Evolutionary conservation across 2,329 filamentous ascomycete genomes (phyloP), one percentile per base, ranked within the genome.

Genomic region (Pseudogymnoascus sp.): DNA sequence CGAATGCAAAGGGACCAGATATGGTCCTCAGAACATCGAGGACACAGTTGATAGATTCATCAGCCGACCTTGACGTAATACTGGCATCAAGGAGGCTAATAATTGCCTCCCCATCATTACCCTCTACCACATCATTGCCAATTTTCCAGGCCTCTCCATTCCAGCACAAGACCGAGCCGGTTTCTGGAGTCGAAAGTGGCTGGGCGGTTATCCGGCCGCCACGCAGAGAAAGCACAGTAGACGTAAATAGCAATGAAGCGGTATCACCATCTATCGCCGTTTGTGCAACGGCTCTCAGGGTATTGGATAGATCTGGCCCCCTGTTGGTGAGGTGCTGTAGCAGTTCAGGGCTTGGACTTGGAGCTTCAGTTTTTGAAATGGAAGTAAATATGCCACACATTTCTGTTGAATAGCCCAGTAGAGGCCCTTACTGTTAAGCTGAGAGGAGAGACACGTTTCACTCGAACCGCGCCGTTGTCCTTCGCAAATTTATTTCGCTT

Each of bases 61-160:
- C 67, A 23, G 64, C 50, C 62, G 44, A 59, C 6, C n/a, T 35
- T 56, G 64, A 33, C 46, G 37, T 19, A 63, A 67, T 69, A 26
- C 70, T 72, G 44, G 69, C 71, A 38, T 81, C 70, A 59, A 96
- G 79, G 38, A 83, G 71, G 35, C 79, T 71, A 70, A 93, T 87
- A 17, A 97, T 79, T 6, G 78, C 76, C 70, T 88, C 82, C 2
- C 90, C 90, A 75, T 99, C 95, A 72, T 96, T 97, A 64, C 86
- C 89, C 5, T 60, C 38, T 42, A 71, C 64, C n/a, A 96, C 79
- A 1, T 74, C 70, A 35, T 80, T 81, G 7, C 75, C 76, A 60
- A 96, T 81, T 64, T 83, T 88, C 95, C 95, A 99, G 1, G 92
- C 93, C 74, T 99, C 95, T 46, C 95, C 95, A 72, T 99, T 99